Base-by-base conservation (phyloP, 148 eudicot species). In the Nepenthes mirabilis region DNA sequence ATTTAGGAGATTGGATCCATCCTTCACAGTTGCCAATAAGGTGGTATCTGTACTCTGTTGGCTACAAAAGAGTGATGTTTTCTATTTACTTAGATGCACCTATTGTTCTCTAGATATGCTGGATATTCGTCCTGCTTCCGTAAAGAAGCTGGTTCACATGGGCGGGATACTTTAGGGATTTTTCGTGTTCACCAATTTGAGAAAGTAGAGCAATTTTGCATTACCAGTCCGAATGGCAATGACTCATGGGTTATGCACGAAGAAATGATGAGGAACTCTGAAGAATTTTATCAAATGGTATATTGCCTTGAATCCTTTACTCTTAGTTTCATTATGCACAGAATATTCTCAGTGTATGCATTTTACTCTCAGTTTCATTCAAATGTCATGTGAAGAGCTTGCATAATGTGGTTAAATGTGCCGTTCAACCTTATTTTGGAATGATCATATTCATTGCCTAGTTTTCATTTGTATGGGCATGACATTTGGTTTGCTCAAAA, bases 131-230 rank as follows among this genome's bases (percentile, higher is more conserved):
- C 98, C 6, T 88, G 98, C 81, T 88, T 88, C 76, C 83, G 98
- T 3, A 93, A 93, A 74, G 96, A 88, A 78, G 98, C 96, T 34
- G 96, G 91, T 59, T 83, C 96, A 8, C 98, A 93, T 76, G 96
- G 98, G 36, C 79, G 95, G 36, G 98, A 88, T 66, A 88, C 96
- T 50, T 82, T 83, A 53, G 96, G 95, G 59, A 88, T 93, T 59
- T 93, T 86, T 75, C 75, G 98, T 52, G 98, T 93, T 57, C 96
- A 88, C 79, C 94, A 91, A 56, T 91, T 88, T 71, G 98, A 93
- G 77, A 93, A 93, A 70, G 75, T 88, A 9, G 96, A 93, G 65
- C 98, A 93, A 55, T 93, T 88, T 64, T 88, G 96, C 71, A 56
- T 88, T 32, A 83, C 96, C 50, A 75, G 79, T 67, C 96, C 98